These are phyloP conservation scores for Rugonectria rugulosa DNA, from an alignment of 2,329 filamentous ascomycete species.

Conservation along the genomic window DNA sequence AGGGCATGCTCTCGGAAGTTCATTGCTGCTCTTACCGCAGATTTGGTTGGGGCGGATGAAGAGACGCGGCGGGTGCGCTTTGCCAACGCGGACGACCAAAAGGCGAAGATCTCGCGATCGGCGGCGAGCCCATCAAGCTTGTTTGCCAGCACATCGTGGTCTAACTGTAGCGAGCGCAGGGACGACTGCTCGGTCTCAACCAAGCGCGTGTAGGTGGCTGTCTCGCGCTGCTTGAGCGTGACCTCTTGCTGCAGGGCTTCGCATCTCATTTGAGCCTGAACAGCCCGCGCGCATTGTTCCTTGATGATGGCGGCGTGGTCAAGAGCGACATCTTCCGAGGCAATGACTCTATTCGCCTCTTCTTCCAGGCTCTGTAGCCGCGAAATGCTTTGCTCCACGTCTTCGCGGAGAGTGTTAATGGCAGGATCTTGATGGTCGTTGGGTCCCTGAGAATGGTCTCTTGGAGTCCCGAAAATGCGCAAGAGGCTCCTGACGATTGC, in stretches of 20 bases:
- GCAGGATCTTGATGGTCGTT: background rate
- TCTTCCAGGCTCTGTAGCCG: background rate
- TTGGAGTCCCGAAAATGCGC: background rate
- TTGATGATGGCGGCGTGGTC: background rate
- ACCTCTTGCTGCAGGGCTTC: conserved; percentile 15
- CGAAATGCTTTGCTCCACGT: background rate
- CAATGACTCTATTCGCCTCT: background rate
- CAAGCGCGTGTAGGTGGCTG: background rate
- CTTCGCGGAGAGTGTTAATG: conserved; percentile 6
- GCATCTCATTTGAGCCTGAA: background rate
- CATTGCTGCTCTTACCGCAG: background rate
- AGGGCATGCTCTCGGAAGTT: conserved; percentile 31
- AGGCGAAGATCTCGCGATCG: conserved; percentile 29
- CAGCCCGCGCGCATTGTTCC: background rate
- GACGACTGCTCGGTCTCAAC: conserved; percentile 3
- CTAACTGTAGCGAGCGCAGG: background rate
- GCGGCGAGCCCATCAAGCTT: conserved; percentile 5
- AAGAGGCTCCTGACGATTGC: background rate
- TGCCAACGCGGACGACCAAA: conserved; percentile 25
- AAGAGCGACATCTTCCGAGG: background rate
- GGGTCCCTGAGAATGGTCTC: background rate
- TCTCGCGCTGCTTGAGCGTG: conserved; percentile 8
- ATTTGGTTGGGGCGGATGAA: conserved; percentile 15
- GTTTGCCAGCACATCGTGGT: background rate
- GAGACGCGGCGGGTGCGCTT: conserved; percentile 23